phyloP scores from a whole-genome alignment of 1,284 basidiomycete genomes.

The Pseudozyma hubeiensis region DNA sequence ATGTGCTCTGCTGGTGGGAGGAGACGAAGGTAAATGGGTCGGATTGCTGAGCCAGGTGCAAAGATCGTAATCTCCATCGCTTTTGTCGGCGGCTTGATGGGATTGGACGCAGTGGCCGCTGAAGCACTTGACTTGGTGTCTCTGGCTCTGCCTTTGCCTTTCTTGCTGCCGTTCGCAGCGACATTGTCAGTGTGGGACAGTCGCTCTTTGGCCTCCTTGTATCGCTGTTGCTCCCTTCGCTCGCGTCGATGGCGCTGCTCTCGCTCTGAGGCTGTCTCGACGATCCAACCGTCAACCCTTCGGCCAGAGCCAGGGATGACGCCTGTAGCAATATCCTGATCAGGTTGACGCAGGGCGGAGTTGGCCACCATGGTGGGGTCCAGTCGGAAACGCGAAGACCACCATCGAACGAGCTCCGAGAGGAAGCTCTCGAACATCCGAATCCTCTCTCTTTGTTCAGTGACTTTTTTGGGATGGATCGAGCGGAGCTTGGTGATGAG shows the following conservation, averaged over 20 bases:
- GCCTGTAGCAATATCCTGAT: constrained; percentile 58
- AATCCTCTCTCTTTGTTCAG: constrained; percentile 63
- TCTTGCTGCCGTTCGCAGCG: constrained; percentile 13
- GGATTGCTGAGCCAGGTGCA: constrained; percentile 48
- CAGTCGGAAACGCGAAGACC: constrained; percentile 59
- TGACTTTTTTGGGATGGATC: constrained; percentile 63
- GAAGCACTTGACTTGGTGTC: neutral
- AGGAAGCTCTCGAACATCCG: constrained; percentile 66
- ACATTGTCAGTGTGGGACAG: constrained; percentile 6
- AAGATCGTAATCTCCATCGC: constrained; percentile 71
- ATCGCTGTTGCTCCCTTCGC: constrained; percentile 29
- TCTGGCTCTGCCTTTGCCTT: constrained; percentile 26
- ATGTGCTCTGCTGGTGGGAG: constrained; percentile 77
- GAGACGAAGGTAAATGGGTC: constrained; percentile 65
- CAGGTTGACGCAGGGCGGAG: constrained; percentile 63
- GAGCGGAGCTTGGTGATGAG: constrained; percentile 59
- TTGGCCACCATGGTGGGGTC: constrained; percentile 53
- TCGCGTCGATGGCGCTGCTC: constrained; percentile 57
- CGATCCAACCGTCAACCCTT: constrained; percentile 64
- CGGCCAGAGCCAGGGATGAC: constrained; percentile 42
- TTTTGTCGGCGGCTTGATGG: constrained; percentile 23
- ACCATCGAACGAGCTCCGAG: constrained; percentile 63
- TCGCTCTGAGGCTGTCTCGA: constrained; percentile 58
- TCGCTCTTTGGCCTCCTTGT: constrained; percentile 29
- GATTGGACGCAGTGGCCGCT: neutral